Evolutionary conservation across 805 yeast species (phyloP).

Genomic region (Candida tibetensis): DNA sequence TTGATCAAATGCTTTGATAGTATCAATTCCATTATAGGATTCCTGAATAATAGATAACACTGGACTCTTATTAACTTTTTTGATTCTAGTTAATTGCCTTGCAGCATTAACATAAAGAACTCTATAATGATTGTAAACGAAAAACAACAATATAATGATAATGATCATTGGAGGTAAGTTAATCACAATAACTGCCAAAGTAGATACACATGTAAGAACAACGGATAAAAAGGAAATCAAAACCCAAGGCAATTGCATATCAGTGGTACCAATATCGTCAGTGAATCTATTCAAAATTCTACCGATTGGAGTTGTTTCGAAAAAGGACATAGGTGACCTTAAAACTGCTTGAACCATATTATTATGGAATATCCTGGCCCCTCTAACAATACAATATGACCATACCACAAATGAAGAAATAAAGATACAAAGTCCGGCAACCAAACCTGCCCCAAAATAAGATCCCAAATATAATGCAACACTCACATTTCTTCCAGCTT

Average conservation of each 20-base stretch:
- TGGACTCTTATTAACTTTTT: constrained; percentile 68
- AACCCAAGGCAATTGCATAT: constrained; percentile 53
- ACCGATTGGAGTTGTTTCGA: constrained; percentile 69
- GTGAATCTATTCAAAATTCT: constrained; percentile 64
- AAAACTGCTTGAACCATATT: constrained; percentile 54
- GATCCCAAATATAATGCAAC: constrained; percentile 48
- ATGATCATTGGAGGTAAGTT: constrained; percentile 55
- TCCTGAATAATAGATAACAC: constrained; percentile 82
- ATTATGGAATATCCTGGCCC: constrained; percentile 54
- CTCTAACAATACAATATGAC: constrained; percentile 54
- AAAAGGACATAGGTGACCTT: constrained; percentile 62
- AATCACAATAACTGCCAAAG: constrained; percentile 49
- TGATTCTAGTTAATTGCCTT: constrained; percentile 75
- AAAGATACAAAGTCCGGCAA: constrained; percentile 50
- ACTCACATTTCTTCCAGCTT: constrained; percentile 38
- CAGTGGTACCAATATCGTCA: constrained; percentile 58
- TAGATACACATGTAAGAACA: constrained; percentile 44
- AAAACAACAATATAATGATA: constrained; percentile 45
- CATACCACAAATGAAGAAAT: constrained; percentile 47
- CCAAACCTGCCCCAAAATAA: constrained; percentile 25
- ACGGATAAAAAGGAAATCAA: constrained; percentile 48
- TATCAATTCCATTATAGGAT: constrained; percentile 70
- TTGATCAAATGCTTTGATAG: constrained; percentile 77
- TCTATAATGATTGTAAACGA: constrained; percentile 69
- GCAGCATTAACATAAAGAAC: constrained; percentile 64